phyloP scores from a whole-genome alignment of 768 basidiomycete genomes.

The Paxillus ammoniavirescens region DNA sequence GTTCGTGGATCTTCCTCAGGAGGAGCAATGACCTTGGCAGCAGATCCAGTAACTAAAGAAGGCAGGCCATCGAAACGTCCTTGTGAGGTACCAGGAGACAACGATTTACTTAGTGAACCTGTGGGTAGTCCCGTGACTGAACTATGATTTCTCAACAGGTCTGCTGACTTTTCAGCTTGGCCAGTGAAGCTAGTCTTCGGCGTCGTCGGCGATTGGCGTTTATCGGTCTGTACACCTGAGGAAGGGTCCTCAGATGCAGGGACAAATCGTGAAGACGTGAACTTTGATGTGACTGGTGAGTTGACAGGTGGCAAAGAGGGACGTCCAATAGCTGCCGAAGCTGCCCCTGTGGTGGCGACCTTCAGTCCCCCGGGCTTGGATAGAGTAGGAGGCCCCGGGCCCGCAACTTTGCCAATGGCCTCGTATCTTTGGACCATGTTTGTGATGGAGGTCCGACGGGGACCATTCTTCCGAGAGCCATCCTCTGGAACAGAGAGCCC shows the following conservation, averaged over 20 bases:
- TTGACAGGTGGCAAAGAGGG: slow-evolving; percentile 15
- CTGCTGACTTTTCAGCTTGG: slow-evolving; percentile 16
- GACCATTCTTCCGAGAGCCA: slow-evolving; percentile 35
- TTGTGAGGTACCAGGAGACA: slow-evolving; percentile 12
- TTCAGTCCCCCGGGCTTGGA: slow-evolving; percentile 32
- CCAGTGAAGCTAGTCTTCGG: slow-evolving; percentile 14
- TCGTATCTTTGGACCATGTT: slow-evolving; percentile 87
- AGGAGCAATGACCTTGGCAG: slow-evolving; percentile 10
- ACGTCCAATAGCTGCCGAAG: slow-evolving; percentile 19
- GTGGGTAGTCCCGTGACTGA: slow-evolving; percentile 23
- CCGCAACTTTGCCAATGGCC: slow-evolving; percentile 45
- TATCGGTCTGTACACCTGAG: slow-evolving; percentile 17
- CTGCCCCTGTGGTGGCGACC: slow-evolving; percentile 8
- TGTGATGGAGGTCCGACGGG: slow-evolving; percentile 75
- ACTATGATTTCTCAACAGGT: slow-evolving; percentile 13
- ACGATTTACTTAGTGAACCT: slow-evolving; percentile 19
- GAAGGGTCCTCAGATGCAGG: slow-evolving; percentile 8
- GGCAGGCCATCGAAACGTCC: slow-evolving; percentile 29
- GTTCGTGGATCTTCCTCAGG: slow-evolving; percentile 39
- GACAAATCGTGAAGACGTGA: slow-evolving; percentile 21
- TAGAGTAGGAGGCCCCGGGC: slow-evolving; percentile 30
- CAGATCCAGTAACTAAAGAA: background rate
- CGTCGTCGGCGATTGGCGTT: slow-evolving; percentile 13
- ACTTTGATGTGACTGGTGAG: slow-evolving; percentile 25
- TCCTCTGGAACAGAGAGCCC: slow-evolving; percentile 49